phyloP scores from a whole-genome alignment of 139 green algal genomes.

The Chlorella sp. region DNA sequence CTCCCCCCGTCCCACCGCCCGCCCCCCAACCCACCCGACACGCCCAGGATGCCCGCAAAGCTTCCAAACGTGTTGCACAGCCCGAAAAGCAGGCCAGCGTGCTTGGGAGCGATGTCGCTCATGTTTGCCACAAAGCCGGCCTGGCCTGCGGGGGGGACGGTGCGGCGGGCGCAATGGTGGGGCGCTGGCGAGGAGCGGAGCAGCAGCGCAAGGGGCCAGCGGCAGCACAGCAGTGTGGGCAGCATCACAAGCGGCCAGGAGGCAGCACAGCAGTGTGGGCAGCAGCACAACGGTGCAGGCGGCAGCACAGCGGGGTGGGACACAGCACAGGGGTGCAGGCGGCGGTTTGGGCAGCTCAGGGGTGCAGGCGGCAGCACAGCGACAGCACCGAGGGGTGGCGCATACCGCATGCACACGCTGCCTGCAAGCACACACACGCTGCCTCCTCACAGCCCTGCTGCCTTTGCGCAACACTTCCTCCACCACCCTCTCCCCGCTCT shows the following conservation, averaged over 20 bases:
- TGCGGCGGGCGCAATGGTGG: not conserved
- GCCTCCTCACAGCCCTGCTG: too few relatives aligned
- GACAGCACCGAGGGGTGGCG: too few relatives aligned
- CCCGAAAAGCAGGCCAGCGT: slow-evolving; percentile 87
- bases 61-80: slow-evolving; percentile 92
- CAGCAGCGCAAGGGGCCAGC: too few relatives aligned
- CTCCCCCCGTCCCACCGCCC: not conserved
- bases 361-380: not conserved
- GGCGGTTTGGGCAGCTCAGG: too few relatives aligned
- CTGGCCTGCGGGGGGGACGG: slow-evolving; percentile 40
- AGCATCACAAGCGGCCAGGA: too few relatives aligned
- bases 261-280: too few relatives aligned
- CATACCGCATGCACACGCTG: too few relatives aligned
- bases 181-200: not conserved
- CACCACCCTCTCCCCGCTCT: too few relatives aligned
- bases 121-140: slow-evolving; percentile 91
- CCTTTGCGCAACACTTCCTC: too few relatives aligned
- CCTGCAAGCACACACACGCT: too few relatives aligned
- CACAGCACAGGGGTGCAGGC: too few relatives aligned
- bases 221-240: too few relatives aligned
- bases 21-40: slow-evolving; percentile 30
- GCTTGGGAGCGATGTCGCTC: slow-evolving; percentile 83
- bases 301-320: not conserved
- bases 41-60: slow-evolving; percentile 78
- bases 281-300: not conserved